Evolutionary conservation across 192 early-diverging fungal genomes (phyloP), one percentile per base, ranked within the genome.

Genomic region (Podila verticillata): DNA sequence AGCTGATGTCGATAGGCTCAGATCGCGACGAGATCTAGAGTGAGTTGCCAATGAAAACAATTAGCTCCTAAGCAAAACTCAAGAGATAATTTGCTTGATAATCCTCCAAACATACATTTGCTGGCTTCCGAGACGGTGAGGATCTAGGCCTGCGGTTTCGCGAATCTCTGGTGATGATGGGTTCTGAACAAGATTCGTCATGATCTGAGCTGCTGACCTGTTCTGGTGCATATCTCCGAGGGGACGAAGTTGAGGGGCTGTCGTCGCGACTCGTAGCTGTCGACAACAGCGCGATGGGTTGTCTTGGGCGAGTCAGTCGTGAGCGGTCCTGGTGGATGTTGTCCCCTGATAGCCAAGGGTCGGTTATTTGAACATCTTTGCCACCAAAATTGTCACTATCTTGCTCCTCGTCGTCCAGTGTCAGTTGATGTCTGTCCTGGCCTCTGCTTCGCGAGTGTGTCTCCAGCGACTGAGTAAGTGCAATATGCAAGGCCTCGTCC

Each of bases 291-390:
- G 51, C 9, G 51, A 54, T 54, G 22, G 29, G 35, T 24, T 54
- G 28, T 32, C 34, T 15, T 8, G 17, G 51, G 51, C 20, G 51
- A 54, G 51, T 10, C 22, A n/a, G 51, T 26, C 24, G 51, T 26
- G 26, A 7, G 12, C 58, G 47, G 29, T 57, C 59, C 20, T 32
- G 15, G 0, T 26, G 48, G 19, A 35, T 24, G 29, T 36, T 31
- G 7, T 69, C 67, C 22, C 24, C 60, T 17, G 74, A 78, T 10
- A 78, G 63, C 74, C 74, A 78, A 4, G 74, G 63, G 48, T 78
- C 74, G 20, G 54, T 28, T 22, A 70, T 12, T 78, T 78, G 74
- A 70, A 67, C 63, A 2, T 26, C 17, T 48, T 78, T 70, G 74
- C 74, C 74, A 78, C 74, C 68, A 78, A 70, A 70, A 64, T 65